Conservation (phyloP, 2,329 filamentous ascomycete genomes). For the Tolypocladium nubicola region DNA sequence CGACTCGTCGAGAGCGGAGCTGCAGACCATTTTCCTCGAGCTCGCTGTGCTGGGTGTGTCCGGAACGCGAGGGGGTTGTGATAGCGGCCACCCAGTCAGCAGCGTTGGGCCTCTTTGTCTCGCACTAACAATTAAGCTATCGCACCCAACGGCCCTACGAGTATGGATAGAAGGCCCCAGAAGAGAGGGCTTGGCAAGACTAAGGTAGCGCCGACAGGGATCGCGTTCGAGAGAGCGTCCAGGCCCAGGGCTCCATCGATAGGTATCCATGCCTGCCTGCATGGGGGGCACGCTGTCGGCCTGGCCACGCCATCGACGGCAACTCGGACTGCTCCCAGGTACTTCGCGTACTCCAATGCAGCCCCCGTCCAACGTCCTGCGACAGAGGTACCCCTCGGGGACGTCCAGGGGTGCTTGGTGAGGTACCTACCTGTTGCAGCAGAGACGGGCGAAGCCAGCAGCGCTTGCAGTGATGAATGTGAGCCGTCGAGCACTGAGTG, state of each 20-base stretch:
- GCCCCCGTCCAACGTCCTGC: no score
- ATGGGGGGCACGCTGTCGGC: not conserved
- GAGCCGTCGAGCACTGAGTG: not conserved
- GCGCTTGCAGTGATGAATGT: not conserved
- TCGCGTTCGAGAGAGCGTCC: slow-evolving; percentile 4
- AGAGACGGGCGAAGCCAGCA: not conserved
- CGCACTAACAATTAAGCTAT: slow-evolving; percentile 5
- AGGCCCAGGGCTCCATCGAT: not conserved
- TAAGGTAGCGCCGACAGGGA: slow-evolving; percentile 2
- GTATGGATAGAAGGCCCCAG: not conserved
- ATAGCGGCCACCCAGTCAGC: not conserved
- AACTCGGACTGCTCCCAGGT: not conserved
- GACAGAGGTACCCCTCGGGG: no score
- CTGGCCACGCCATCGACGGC: not conserved
- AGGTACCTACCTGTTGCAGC: not conserved
- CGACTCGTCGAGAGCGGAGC: not conserved
- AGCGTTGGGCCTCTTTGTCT: not conserved
- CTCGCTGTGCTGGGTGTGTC: not conserved
- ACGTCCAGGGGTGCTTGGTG: no score
- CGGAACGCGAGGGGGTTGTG: not conserved
- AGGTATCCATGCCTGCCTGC: not conserved
- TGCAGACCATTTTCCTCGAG: not conserved
- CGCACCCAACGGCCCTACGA: not conserved
- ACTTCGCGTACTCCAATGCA: not conserved
- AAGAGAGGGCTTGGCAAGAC: not conserved